These are phyloP conservation scores for Diaporthe velutina DNA, from an alignment of 2,329 filamentous ascomycete genomes.

Conservation along the genomic window DNA sequence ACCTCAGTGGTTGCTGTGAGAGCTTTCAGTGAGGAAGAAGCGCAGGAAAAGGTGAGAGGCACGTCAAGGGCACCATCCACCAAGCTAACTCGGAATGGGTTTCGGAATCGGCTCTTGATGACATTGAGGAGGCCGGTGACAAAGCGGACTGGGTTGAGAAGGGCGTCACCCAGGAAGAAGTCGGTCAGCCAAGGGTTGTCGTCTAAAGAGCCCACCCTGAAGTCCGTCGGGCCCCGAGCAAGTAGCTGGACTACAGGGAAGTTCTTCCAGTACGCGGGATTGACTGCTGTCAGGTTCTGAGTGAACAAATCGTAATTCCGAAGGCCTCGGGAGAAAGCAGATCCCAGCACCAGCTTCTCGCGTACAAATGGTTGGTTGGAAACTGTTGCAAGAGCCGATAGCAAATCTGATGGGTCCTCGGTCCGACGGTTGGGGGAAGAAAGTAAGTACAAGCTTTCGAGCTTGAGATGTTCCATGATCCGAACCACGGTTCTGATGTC, in stretches of 20 bases:
- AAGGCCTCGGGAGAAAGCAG: background rate
- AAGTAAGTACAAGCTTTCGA: background rate
- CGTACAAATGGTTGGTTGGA: background rate
- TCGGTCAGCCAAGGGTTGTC: background rate
- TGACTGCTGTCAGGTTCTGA: accelerated
- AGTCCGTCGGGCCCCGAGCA: too few relatives aligned
- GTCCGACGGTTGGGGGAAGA: background rate
- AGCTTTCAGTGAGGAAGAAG: background rate
- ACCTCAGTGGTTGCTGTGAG: background rate
- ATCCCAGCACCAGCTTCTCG: background rate
- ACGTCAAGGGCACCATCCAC: background rate
- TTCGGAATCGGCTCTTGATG: background rate
- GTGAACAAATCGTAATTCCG: accelerated
- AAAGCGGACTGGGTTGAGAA: background rate
- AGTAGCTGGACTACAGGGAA: slow-evolving; percentile 4
- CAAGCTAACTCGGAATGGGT: accelerated
- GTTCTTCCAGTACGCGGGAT: background rate
- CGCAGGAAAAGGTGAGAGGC: background rate
- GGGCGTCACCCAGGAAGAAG: slow-evolving; percentile 1
- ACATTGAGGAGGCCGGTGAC: background rate
- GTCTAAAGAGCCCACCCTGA: accelerated
- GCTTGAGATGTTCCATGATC: background rate
- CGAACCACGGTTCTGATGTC: background rate
- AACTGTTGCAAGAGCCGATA: background rate
- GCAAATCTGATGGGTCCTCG: background rate